Percentiles rank a stretch among this genome's conserved stretches.
phyloP scores from a whole-genome alignment of 441 rosid genomes.

The Metrosideros polymorpha region DNA sequence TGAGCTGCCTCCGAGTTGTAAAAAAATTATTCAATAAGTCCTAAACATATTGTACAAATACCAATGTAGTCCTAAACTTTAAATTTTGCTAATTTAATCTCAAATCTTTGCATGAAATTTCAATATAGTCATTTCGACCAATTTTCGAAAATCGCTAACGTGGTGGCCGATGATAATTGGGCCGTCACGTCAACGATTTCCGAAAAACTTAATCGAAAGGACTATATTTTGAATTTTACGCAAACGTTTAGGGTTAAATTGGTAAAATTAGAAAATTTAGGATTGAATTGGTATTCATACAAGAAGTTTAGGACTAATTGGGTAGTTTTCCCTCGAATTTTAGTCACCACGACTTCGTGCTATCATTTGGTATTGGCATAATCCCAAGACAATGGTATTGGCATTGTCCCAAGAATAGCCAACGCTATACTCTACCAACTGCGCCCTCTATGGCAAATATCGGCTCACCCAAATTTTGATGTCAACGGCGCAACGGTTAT shows the following conservation, averaged over 20 bases:
- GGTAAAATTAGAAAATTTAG: rapidly evolving
- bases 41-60: not conserved
- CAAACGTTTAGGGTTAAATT: not conserved
- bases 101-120: rapidly evolving
- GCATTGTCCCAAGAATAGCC: not conserved
- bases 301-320: not conserved
- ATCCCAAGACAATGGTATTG: not conserved
- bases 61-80: not conserved
- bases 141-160: rapidly evolving
- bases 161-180: no score
- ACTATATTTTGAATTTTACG: not conserved
- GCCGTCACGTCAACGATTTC: no score
- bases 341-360: not conserved
- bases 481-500: not conserved
- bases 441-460: no score
- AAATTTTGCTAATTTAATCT: not conserved
- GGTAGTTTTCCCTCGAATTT: not conserved
- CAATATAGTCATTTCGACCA: not conserved
- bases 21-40: not conserved
- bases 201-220: not conserved
- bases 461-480: not conserved
- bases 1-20: not conserved
- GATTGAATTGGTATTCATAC: not conserved
- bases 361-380: not conserved
- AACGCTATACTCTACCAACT: no score